Conservation (phyloP, 345 rosid genomes). For the Populus ilicifolia region DNA sequence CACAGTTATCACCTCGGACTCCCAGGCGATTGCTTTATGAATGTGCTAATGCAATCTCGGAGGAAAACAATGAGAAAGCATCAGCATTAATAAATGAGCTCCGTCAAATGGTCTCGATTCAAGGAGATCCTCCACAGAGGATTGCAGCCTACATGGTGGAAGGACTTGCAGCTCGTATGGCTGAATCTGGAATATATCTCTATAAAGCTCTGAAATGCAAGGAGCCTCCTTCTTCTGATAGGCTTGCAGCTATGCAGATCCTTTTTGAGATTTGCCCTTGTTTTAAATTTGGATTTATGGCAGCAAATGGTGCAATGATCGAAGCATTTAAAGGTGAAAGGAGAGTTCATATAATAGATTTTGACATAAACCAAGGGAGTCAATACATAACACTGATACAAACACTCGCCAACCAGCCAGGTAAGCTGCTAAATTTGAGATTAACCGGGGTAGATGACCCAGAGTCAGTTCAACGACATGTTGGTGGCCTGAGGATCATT, state of each 20-base stretch:
- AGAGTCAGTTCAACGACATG: conserved; percentile 81
- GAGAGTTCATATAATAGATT: conserved; percentile 78
- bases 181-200: conserved; percentile 77
- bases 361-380: conserved; percentile 91
- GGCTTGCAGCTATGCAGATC: conserved; percentile 98
- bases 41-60: conserved; percentile 67
- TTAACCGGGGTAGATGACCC: conserved; percentile 95
- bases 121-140: conserved; percentile 91
- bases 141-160: conserved; percentile 98
- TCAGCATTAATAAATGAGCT: conserved; percentile 61
- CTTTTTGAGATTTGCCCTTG: conserved; percentile 97
- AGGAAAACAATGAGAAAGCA: conserved; percentile 64
- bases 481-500: conserved; percentile 68
- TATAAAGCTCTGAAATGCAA: conserved; percentile 91
- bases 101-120: conserved; percentile 75
- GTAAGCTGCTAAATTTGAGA: conserved; percentile 56
- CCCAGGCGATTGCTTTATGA: conserved; percentile 71
- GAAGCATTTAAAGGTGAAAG: conserved; percentile 74
- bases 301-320: conserved; percentile 79
- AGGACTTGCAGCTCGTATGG: conserved; percentile 95
- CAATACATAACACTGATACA: conserved; percentile 87
- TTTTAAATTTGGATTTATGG: conserved; percentile 87
- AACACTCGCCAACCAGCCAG: conserved; percentile 46
- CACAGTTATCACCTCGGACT: conserved; percentile 43
- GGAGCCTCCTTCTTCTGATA: conserved; percentile 90